phyloP scores from a whole-genome alignment of 106 monocot species.

The Chionographis japonica region DNA sequence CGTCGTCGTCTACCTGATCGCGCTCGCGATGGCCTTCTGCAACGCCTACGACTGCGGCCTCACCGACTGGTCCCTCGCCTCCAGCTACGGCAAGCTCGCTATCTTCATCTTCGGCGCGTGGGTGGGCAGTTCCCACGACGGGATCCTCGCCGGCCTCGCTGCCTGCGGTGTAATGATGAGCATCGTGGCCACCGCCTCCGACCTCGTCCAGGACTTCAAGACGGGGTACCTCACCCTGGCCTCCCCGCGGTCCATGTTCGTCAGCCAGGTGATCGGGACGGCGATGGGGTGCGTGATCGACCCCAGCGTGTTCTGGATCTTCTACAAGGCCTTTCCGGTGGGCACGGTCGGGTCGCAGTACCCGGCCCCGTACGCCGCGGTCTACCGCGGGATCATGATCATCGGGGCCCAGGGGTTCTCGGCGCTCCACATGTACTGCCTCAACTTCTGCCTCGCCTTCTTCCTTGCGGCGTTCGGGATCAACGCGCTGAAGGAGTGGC shows the following conservation, averaged over 20 bases:
- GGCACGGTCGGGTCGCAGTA: constrained; percentile 1
- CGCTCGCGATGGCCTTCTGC: constrained; percentile 40
- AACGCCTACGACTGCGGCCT: constrained; percentile 38
- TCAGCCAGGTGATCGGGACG: constrained; percentile 33
- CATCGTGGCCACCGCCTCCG: constrained; percentile 39
- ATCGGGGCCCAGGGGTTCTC: constrained; percentile 26
- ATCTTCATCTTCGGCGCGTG: constrained; percentile 37
- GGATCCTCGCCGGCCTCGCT: constrained; percentile 34
- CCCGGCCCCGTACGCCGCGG: constrained; percentile 30
- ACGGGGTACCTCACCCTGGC: constrained; percentile 37
- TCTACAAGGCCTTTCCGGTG: constrained; percentile 22
- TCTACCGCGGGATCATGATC: constrained; percentile 29
- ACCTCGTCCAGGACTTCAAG: constrained; percentile 42
- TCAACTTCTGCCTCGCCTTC: constrained; percentile 31
- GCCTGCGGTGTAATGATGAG: constrained; percentile 41
- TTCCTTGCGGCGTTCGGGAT: constrained; percentile 20
- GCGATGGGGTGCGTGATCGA: constrained; percentile 33
- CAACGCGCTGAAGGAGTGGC: constrained; percentile 11
- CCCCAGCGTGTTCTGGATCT: constrained; percentile 41
- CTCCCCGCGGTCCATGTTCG: constrained; percentile 38
- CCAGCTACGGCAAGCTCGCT: constrained; percentile 38
- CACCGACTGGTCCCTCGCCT: constrained; percentile 47
- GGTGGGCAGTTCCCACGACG: constrained; percentile 13
- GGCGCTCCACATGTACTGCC: constrained; percentile 24
- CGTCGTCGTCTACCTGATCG: constrained; percentile 24